These are phyloP conservation scores for Calvatia gigantea DNA, from an alignment of 768 basidiomycete species.

Conservation along the genomic window DNA sequence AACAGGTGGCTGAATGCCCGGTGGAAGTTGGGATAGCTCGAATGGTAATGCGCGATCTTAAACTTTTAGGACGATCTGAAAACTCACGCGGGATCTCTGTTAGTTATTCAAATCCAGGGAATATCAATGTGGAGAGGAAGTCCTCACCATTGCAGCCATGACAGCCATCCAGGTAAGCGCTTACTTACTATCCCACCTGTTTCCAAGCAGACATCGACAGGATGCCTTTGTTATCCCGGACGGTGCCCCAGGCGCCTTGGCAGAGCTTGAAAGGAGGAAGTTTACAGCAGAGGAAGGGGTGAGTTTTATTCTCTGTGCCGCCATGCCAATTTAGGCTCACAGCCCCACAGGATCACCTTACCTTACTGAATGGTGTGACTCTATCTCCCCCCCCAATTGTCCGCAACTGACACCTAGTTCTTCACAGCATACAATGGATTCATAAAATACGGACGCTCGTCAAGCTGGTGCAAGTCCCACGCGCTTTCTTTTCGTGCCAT, in stretches of 20 bases:
- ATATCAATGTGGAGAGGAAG: slow-evolving; percentile 90
- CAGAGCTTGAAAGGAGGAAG: slow-evolving; percentile 90
- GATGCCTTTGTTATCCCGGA: slow-evolving; percentile 90
- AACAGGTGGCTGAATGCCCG: slow-evolving; percentile 90
- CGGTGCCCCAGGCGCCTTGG: slow-evolving; percentile 79
- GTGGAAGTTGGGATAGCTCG: slow-evolving; percentile 91
- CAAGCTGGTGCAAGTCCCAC: slow-evolving; percentile 91
- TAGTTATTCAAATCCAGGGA: slow-evolving; percentile 86
- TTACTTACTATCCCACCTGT: not conserved
- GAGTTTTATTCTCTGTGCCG: slow-evolving; percentile 19
- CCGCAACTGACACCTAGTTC: not conserved
- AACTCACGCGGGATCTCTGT: not conserved
- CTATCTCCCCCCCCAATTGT: not conserved
- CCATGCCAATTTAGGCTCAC: not conserved
- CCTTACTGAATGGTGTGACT: slow-evolving; percentile 78
- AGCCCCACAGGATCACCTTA: slow-evolving; percentile 78
- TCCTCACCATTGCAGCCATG: slow-evolving; percentile 95
- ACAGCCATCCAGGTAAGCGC: slow-evolving; percentile 74
- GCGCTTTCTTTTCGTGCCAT: slow-evolving; percentile 91
- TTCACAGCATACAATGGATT: slow-evolving; percentile 91
- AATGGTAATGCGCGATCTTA: slow-evolving; percentile 58
- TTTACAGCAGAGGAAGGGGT: slow-evolving; percentile 99
- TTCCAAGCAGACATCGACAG: slow-evolving; percentile 31
- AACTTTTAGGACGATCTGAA: not conserved
- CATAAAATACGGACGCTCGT: slow-evolving; percentile 73